Base-by-base conservation (phyloP, 192 early-diverging fungal genomes). In the Podila clonocystis region DNA sequence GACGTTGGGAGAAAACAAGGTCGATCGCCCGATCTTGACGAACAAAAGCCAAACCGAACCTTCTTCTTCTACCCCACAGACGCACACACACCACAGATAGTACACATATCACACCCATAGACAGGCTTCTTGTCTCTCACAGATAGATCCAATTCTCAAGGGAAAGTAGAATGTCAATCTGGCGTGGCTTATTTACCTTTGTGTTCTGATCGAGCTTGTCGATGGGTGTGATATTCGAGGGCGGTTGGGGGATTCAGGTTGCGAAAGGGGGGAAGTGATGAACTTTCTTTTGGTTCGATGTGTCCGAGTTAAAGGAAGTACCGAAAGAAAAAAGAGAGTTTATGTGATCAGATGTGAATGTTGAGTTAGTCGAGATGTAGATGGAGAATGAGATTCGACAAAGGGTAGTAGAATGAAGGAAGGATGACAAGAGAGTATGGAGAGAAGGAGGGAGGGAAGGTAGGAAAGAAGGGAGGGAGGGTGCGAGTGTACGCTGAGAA, bases 301-400 rank as follows among this genome's bases (percentile, higher is more conserved):
- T 38, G 36, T 38, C 36, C 36, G 36, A 38, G 36, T 31, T 31
- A 4, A 31, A 38, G 31, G 26, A 36, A 63, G 24, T 38, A n/a
- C n/a, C n/a, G n/a, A n/a, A n/a, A n/a, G n/a, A n/a, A n/a, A n/a
- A 62, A 72, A 64, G 45, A 70, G 49, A 45, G 60, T 61, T 62
- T 73, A 33, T n/a, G n/a, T 60, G 50, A 50, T 65, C 13, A 9
- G 59, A 31, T 36, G 62, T 24, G 45, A 48, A 62, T 5, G 59
- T 60, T 59, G 17, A 36, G n/a, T 67, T 22, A 58, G 31, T 31
- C 31, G 31, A 31, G 31, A 31, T 31, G 52, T 20, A 64, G 34
- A 31, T 36, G 50, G 52, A 34, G 63, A 65, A 24, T 58, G 63
- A 59, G 71, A 63, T 71, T 73, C 63, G 57, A 65, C 63, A 59